A percentile compares a stretch with the other conserved stretches of the same genome.
Conservation (phyloP, 2,329 filamentous ascomycete species). For the Penicillium sp. region DNA sequence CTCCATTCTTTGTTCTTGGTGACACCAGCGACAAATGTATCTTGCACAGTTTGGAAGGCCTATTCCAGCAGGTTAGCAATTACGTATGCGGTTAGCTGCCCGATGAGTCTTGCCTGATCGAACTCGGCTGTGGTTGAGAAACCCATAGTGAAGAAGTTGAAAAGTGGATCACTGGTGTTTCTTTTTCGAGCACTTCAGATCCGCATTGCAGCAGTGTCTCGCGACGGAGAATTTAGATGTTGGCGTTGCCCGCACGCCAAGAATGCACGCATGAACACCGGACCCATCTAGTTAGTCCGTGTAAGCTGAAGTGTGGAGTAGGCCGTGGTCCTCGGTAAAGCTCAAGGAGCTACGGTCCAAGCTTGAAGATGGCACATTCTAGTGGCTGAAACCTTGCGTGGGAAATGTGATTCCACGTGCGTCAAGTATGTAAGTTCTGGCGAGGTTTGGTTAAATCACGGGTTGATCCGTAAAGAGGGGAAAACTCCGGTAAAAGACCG, state of each 20-base stretch:
- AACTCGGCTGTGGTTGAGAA: slow-evolving; percentile 18
- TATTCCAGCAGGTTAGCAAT: background rate
- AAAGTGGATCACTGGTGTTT: background rate
- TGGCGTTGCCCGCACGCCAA: background rate
- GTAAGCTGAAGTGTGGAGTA: slow-evolving; percentile 5
- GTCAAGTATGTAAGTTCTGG: background rate
- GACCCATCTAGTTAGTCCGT: background rate
- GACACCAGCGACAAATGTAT: slow-evolving; percentile 11
- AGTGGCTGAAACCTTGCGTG: background rate
- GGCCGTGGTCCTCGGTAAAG: background rate
- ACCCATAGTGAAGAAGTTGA: slow-evolving; percentile 4
- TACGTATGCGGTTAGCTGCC: background rate
- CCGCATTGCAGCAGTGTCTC: background rate
- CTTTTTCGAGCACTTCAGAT: background rate
- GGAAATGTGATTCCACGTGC: background rate
- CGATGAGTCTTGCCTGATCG: slow-evolving; percentile 7
- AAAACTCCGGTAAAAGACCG: background rate
- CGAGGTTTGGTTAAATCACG: background rate
- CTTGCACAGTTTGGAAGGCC: slow-evolving; percentile 15
- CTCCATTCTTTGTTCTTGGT: slow-evolving; percentile 20
- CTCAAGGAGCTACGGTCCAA: background rate
- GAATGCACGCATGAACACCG: background rate
- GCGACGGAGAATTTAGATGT: background rate
- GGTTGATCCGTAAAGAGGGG: background rate
- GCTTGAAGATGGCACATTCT: background rate